These are phyloP conservation scores for Plasmodium cynomolgi DNA, from an alignment of 169 alveolate genomes.

Conservation along the genomic window DNA sequence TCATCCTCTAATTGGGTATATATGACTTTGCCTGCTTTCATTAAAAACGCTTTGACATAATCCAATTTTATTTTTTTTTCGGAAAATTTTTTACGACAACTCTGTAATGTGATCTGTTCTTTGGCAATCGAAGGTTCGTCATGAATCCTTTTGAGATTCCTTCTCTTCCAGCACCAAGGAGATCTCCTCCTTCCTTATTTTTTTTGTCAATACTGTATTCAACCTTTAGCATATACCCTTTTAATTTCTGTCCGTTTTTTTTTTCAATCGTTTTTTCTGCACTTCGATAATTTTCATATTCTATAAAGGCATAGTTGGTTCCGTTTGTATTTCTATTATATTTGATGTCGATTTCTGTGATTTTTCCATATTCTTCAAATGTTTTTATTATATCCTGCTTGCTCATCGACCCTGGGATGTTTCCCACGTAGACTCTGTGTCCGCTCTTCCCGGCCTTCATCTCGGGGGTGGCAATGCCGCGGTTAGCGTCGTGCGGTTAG, in stretches of 20 bases:
- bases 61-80: not conserved
- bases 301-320: constrained; percentile 38
- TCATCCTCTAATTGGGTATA: constrained; percentile 21
- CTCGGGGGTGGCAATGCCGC: too few species aligned
- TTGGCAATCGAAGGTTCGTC: not conserved
- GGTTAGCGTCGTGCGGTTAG: too few species aligned
- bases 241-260: constrained; percentile 4
- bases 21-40: constrained; percentile 27
- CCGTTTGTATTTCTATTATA: constrained; percentile 32
- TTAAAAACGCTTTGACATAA: not conserved
- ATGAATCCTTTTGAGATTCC: not conserved
- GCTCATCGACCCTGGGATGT: constrained; percentile 35
- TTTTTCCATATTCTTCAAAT: constrained; percentile 25
- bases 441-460: constrained; percentile 3
- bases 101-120: constrained; percentile 17
- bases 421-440: constrained; percentile 24
- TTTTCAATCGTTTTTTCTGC: constrained; percentile 23
- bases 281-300: constrained; percentile 11
- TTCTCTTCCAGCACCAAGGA: not conserved
- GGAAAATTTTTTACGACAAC: constrained; percentile 42
- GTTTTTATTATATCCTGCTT: constrained; percentile 14
- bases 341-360: constrained; percentile 21
- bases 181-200: constrained; percentile 8
- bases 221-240: constrained; percentile 32
- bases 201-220: constrained; percentile 31